Evolutionary conservation across 768 basidiomycete species (phyloP).

Genomic region (Tulasnella calospora): DNA sequence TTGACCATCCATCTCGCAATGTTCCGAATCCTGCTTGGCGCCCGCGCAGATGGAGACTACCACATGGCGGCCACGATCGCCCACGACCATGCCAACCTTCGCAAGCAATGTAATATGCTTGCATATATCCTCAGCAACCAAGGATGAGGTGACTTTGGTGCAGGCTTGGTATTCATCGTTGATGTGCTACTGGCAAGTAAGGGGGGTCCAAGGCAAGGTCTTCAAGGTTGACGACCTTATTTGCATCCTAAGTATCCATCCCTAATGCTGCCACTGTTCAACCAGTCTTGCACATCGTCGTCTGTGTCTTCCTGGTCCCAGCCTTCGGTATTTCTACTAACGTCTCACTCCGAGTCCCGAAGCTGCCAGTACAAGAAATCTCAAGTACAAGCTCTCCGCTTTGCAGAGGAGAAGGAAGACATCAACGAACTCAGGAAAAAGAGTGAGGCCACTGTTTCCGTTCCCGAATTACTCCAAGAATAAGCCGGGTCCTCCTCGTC

Average conservation of each 20-base stretch:
- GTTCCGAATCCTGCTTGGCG: slow-evolving; percentile 67
- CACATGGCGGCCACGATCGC: slow-evolving; percentile 56
- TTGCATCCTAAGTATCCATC: slow-evolving; percentile 29
- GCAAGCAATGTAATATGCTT: slow-evolving; percentile 67
- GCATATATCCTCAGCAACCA: slow-evolving; percentile 57
- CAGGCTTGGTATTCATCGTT: slow-evolving; percentile 4
- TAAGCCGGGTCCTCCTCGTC: not conserved
- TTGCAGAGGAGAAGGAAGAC: not conserved
- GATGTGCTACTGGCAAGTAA: slow-evolving; percentile 38
- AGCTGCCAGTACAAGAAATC: slow-evolving; percentile 36
- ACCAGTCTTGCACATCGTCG: slow-evolving; percentile 68
- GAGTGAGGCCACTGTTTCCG: not conserved
- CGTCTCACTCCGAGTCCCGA: slow-evolving; percentile 70
- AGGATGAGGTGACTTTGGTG: slow-evolving; percentile 33
- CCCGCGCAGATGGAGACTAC: slow-evolving; percentile 77
- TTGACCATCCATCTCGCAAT: slow-evolving; percentile 34
- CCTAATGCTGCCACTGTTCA: not conserved
- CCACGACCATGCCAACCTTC: slow-evolving; percentile 46
- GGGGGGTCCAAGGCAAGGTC: slow-evolving; percentile 55
- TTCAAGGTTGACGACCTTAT: slow-evolving; percentile 65
- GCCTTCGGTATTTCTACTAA: slow-evolving; percentile 70
- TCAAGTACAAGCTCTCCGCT: slow-evolving; percentile 38
- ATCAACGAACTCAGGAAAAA: not conserved
- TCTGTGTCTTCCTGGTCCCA: slow-evolving; percentile 69
- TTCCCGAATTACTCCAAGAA: not conserved